phyloP scores from a whole-genome alignment of 495 filamentous ascomycete species.

The Aspergillus sclerotiicarbonarius region DNA sequence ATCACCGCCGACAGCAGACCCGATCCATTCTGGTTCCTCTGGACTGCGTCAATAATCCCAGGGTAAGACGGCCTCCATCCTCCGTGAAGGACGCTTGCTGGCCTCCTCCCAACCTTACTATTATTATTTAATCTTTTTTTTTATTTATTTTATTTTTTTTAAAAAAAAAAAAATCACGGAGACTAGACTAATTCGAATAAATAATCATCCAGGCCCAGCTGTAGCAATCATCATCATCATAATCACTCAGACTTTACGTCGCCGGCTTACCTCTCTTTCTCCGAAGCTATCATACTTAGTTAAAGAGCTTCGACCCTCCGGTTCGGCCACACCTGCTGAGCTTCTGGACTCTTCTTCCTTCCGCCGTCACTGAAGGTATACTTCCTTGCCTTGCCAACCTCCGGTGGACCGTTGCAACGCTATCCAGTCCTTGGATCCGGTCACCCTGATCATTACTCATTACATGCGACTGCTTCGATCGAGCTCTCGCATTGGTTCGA shows the following conservation, averaged over 20 bases:
- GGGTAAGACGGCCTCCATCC: slow-evolving; percentile 5
- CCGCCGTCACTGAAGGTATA: slow-evolving; percentile 6
- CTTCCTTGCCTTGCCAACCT: neutral
- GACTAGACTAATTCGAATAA: slow-evolving; percentile 11
- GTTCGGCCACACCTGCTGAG: neutral
- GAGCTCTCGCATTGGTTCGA: slow-evolving; percentile 3
- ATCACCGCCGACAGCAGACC: neutral
- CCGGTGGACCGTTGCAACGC: slow-evolving; percentile 14
- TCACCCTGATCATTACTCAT: slow-evolving; percentile 13
- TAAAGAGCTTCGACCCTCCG: slow-evolving; percentile 4
- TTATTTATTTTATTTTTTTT: slow-evolving; percentile 11
- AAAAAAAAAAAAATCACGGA: slow-evolving; percentile 14
- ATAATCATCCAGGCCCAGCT: neutral
- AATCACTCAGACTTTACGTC: slow-evolving; percentile 1
- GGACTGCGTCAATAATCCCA: slow-evolving; percentile 2
- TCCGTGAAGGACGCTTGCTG: slow-evolving; percentile 9
- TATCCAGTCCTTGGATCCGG: slow-evolving; percentile 11
- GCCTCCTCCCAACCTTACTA: slow-evolving; percentile 8
- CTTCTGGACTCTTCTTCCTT: slow-evolving; percentile 12
- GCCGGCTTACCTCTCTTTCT: neutral
- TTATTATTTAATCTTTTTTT: slow-evolving; percentile 14
- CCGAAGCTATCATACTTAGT: slow-evolving; percentile 6
- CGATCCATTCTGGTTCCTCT: neutral
- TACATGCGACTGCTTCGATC: slow-evolving; percentile 5
- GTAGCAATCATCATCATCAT: no score